A percentile compares a stretch with the other conserved stretches of the same genome.
phyloP scores from a whole-genome alignment of 1,139 yeast genomes.

The Chernovozyma aurita region DNA sequence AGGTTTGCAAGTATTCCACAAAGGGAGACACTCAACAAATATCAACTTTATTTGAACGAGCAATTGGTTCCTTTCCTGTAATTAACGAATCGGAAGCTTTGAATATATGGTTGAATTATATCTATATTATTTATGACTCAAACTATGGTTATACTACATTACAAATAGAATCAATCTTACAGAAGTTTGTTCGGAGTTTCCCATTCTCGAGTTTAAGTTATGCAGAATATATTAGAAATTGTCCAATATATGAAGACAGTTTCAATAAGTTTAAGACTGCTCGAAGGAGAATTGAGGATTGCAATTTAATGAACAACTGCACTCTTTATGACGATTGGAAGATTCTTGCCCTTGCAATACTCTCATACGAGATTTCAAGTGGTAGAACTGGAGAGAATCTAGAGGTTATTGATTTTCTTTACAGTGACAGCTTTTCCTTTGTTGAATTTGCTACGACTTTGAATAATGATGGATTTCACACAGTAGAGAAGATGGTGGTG shows the following conservation, averaged over 20 bases:
- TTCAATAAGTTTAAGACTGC: conserved; percentile 8
- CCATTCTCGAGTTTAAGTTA: conserved; percentile 23
- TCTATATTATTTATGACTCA: conserved; percentile 19
- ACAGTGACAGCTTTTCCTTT: conserved; percentile 10
- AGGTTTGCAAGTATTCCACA: conserved; percentile 18
- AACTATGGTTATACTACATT: neutral
- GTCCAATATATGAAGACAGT: conserved; percentile 11
- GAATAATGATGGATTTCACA: conserved; percentile 32
- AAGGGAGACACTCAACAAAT: conserved; percentile 11
- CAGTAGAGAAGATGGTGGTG: conserved; percentile 38
- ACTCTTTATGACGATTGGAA: conserved; percentile 33
- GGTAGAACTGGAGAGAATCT: conserved; percentile 9
- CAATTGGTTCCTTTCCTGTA: conserved; percentile 10
- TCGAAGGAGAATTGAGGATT: conserved; percentile 12
- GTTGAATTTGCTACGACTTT: conserved; percentile 19
- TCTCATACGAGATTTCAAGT: conserved; percentile 15
- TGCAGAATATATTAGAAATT: conserved; percentile 26
- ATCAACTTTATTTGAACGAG: conserved; percentile 20
- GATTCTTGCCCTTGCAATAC: conserved; percentile 25
- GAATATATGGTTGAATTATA: conserved; percentile 25
- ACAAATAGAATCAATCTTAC: conserved; percentile 11
- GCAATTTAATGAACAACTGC: conserved; percentile 15
- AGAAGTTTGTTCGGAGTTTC: conserved; percentile 18
- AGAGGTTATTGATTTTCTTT: conserved; percentile 11
- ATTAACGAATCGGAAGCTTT: conserved; percentile 5